Conservation (phyloP, 2,329 filamentous ascomycete genomes). For the Byssoonygena ceratinophila region DNA sequence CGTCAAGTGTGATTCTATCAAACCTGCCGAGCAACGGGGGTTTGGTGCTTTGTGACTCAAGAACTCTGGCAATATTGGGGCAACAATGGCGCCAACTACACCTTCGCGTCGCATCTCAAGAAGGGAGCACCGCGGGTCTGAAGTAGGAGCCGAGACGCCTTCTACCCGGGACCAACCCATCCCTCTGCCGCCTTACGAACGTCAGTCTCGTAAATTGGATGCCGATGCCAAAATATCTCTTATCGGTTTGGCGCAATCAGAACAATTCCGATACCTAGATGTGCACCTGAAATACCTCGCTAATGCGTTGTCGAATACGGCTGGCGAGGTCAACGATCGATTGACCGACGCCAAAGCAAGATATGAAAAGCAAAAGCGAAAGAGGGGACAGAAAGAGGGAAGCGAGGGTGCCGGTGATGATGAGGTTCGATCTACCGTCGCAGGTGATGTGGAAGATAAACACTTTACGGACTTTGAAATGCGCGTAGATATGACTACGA, state of each 20-base stretch:
- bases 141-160: neutral
- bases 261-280: slow-evolving; percentile 38
- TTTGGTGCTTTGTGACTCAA: too few relatives aligned
- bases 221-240: slow-evolving; percentile 38
- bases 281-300: slow-evolving; percentile 40
- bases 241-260: slow-evolving; percentile 34
- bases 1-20: neutral
- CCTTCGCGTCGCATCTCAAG: neutral
- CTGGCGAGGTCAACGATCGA: slow-evolving; percentile 48
- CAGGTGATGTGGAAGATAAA: slow-evolving; percentile 30
- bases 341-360: slow-evolving; percentile 33
- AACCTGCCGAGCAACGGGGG: too few relatives aligned
- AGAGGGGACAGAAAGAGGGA: slow-evolving; percentile 13
- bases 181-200: slow-evolving; percentile 43
- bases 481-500: slow-evolving; percentile 43
- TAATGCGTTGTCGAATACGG: slow-evolving; percentile 39
- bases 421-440: slow-evolving; percentile 21
- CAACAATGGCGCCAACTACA: neutral
- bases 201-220: slow-evolving; percentile 44
- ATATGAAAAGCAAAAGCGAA: slow-evolving; percentile 30
- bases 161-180: neutral
- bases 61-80: too few relatives aligned
- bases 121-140: neutral
- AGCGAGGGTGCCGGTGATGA: neutral
- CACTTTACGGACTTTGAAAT: slow-evolving; percentile 35